Base-by-base conservation (phyloP, 2,329 filamentous ascomycete genomes). In the Chalaropsis thielavioides region DNA sequence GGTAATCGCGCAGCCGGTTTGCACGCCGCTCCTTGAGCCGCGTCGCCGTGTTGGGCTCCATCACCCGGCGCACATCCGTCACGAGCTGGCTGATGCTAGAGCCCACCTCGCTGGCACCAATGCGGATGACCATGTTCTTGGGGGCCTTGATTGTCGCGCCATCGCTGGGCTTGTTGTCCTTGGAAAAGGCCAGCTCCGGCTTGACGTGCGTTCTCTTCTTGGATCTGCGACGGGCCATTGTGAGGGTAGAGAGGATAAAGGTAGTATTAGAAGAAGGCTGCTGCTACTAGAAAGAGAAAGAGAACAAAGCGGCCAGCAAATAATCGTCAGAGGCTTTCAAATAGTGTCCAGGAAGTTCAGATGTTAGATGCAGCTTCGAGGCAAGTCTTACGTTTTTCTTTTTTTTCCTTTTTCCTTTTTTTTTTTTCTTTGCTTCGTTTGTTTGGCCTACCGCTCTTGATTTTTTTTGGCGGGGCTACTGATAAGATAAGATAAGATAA, bases 121-220 rank as follows among this genome's bases (percentile, higher is more conserved):
- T 92, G 70, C 94, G 89, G 75, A 99, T 96, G 66, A 99, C 92
- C 92, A 99, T 96, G 74, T 88, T 95, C 81, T 96, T 96, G 41
- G 94, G 94, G 62, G 85, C 81, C 69, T 85, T 84, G 63, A 82
- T 80, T 27, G 85, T 82, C 66, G 83, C 81, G 75, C 85, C 84
- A 66, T 83, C 81, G 54, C 80, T 78, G 68, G 81, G 81, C 71
- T 79, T 69, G 68, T 77, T 70, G 71, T 79, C 71, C 70, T 81
- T 77, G 68, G 78, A 75, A 70, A 83, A 82, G 63, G 82, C 81
- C 70, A 83, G 83, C 68, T 79, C 81, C 62, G 86, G 83, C 67
- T 86, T 85, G 64, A 86, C 76, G 75, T 96, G 91, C 67, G 92
- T 96, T 74, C 90, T 86, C 82, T 92, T 95, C 80, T 96, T 96